Conservation (phyloP, 2,329 filamentous ascomycete genomes). For the Fusarium equiseti region DNA sequence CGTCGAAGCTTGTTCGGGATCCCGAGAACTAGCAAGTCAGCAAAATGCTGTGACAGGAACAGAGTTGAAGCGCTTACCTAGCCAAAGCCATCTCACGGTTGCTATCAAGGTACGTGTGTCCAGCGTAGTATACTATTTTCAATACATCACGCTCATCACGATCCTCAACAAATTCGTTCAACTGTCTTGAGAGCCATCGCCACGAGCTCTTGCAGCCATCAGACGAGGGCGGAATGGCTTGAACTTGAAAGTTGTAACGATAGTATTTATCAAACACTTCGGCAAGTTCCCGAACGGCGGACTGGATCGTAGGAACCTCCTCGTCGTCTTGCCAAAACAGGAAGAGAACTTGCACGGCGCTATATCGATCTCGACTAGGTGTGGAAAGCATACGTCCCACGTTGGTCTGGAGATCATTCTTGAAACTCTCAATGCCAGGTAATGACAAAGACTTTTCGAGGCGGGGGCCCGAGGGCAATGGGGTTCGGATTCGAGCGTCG, state of each 20-base stretch:
- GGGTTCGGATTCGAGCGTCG: conserved; percentile 66
- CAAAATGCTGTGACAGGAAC: not conserved
- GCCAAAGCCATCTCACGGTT: conserved; percentile 69
- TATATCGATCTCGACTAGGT: conserved; percentile 65
- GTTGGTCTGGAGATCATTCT: conserved; percentile 65
- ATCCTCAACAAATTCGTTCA: conserved; percentile 66
- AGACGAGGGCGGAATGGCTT: conserved; percentile 62
- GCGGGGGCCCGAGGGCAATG: conserved; percentile 67
- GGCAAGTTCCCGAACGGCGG: conserved; percentile 61
- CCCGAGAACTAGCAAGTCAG: conserved; percentile 59
- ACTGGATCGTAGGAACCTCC: conserved; percentile 55
- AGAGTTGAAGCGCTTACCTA: conserved; percentile 56
- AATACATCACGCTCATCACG: conserved; percentile 67
- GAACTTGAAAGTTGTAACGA: conserved; percentile 62
- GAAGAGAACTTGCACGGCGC: conserved; percentile 64
- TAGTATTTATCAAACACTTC: conserved; percentile 66
- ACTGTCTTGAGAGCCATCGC: conserved; percentile 65
- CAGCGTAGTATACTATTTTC: conserved; percentile 70
- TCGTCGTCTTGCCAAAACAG: conserved; percentile 69
- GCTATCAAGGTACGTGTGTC: conserved; percentile 65
- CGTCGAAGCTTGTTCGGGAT: conserved; percentile 58
- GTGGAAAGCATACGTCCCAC: conserved; percentile 64
- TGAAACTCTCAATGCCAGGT: conserved; percentile 64
- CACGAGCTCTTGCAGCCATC: conserved; percentile 63
- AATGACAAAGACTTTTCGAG: conserved; percentile 63